Evolutionary conservation across 1,284 basidiomycete genomes (phyloP).

Genomic region (Trametes versicolor): DNA sequence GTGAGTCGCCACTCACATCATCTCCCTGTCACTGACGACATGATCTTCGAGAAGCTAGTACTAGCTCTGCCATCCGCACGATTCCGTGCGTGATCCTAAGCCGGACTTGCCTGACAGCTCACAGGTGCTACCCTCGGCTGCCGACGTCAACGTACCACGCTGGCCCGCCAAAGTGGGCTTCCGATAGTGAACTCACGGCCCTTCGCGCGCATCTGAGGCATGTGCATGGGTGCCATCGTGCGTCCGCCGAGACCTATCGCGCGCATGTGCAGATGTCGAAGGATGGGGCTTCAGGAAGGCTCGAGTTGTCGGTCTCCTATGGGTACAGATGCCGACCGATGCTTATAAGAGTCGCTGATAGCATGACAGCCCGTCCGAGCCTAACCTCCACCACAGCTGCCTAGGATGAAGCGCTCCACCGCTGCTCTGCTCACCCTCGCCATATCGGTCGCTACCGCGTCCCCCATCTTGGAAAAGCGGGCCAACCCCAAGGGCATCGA

Average conservation of each 20-base stretch:
- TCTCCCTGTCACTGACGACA: not conserved
- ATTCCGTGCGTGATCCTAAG: conserved; percentile 8
- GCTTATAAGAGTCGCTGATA: conserved; percentile 4
- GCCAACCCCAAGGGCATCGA: conserved; percentile 60
- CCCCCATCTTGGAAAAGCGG: conserved; percentile 43
- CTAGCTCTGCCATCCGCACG: not conserved
- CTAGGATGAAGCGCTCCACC: conserved; percentile 23
- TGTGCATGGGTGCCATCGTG: conserved; percentile 14
- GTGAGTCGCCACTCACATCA: not conserved
- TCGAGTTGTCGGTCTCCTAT: not conserved
- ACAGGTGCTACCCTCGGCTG: not conserved
- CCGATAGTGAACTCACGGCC: not conserved
- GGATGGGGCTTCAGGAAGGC: not conserved
- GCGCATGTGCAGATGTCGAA: conserved; percentile 18
- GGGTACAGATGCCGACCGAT: not conserved
- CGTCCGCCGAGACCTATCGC: conserved; percentile 1
- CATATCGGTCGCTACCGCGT: conserved; percentile 19
- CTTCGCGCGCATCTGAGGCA: not conserved
- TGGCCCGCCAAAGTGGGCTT: conserved; percentile 16
- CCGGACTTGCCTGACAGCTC: not conserved
- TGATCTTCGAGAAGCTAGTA: not conserved
- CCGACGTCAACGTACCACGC: conserved; percentile 24
- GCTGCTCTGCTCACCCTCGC: conserved; percentile 18
- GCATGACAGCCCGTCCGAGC: not conserved
- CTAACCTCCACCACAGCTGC: not conserved